Evolutionary conservation across 768 basidiomycete genomes (phyloP).

Genomic region (Suillus fuscotomentosus): DNA sequence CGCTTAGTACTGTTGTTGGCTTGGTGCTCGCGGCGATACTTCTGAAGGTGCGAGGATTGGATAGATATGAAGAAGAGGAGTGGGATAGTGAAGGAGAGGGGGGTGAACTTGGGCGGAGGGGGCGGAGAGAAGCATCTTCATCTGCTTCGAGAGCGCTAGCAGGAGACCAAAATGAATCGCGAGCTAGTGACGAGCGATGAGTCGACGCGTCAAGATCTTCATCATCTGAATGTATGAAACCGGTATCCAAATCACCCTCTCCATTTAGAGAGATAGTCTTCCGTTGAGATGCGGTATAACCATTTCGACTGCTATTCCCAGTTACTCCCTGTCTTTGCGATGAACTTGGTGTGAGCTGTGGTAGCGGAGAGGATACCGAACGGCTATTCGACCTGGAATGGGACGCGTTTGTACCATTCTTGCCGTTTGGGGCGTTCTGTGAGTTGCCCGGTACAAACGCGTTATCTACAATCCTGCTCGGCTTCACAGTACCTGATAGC

Average conservation of each 20-base stretch:
- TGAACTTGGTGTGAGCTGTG: conserved; percentile 16
- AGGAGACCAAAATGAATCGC: conserved; percentile 80
- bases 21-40: conserved; percentile 89
- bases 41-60: conserved; percentile 76
- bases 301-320: conserved; percentile 13
- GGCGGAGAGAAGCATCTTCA: conserved; percentile 91
- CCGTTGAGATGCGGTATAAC: conserved; percentile 33
- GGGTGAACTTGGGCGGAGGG: conserved; percentile 84
- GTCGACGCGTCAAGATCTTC: conserved; percentile 47
- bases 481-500: conserved; percentile 64
- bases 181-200: conserved; percentile 58
- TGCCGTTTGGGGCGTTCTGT: conserved; percentile 16
- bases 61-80: conserved; percentile 82
- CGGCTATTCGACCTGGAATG: conserved; percentile 25
- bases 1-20: conserved; percentile 90
- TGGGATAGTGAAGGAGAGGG: conserved; percentile 85
- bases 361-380: conserved; percentile 28
- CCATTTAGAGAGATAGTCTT: conserved; percentile 68
- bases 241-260: conserved; percentile 44
- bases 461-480: conserved; percentile 46
- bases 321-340: conserved; percentile 26
- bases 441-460: conserved; percentile 8
- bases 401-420: conserved; percentile 9
- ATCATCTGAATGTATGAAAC: conserved; percentile 34
- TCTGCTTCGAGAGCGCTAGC: conserved; percentile 79